A percentile compares a stretch with the other conserved stretches of the same genome.
These are phyloP conservation scores for Pichia sp. DNA, from an alignment of 1,139 yeast genomes.

Conservation along the genomic window DNA sequence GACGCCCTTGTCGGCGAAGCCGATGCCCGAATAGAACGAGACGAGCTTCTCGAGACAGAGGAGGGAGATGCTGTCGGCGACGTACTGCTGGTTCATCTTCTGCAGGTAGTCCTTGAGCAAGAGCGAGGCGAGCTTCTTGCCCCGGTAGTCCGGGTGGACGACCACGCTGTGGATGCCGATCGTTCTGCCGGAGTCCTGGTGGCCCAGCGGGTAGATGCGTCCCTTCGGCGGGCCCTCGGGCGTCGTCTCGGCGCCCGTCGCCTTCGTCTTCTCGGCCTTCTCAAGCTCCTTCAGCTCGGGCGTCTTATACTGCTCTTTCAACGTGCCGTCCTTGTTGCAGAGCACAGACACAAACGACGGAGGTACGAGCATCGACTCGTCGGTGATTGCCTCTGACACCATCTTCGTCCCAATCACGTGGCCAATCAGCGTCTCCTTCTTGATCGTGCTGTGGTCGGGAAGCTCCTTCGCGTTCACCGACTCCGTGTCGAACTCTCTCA, in stretches of 20 bases:
- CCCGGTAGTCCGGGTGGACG: slow-evolving; percentile 74
- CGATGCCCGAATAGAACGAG: slow-evolving; percentile 76
- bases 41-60: slow-evolving; percentile 66
- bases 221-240: not conserved
- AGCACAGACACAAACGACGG: slow-evolving; percentile 4
- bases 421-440: slow-evolving; percentile 68
- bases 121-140: slow-evolving; percentile 76
- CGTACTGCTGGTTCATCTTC: slow-evolving; percentile 79
- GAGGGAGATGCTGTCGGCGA: slow-evolving; percentile 73
- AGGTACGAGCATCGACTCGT: slow-evolving; percentile 64
- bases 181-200: slow-evolving; percentile 65
- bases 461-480: slow-evolving; percentile 36
- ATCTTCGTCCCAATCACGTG: slow-evolving; percentile 83
- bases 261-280: slow-evolving; percentile 31
- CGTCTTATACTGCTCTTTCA: slow-evolving; percentile 25
- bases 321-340: slow-evolving; percentile 18
- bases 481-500: slow-evolving; percentile 51
- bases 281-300: slow-evolving; percentile 24
- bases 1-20: slow-evolving; percentile 62
- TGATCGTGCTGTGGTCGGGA: slow-evolving; percentile 44
- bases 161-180: slow-evolving; percentile 84
- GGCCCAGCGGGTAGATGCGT: slow-evolving; percentile 45
- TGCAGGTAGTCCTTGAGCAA: slow-evolving; percentile 86
- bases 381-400: slow-evolving; percentile 48
- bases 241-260: slow-evolving; percentile 25